Conservation (phyloP, 768 basidiomycete species). For the Hericium alpestre region DNA sequence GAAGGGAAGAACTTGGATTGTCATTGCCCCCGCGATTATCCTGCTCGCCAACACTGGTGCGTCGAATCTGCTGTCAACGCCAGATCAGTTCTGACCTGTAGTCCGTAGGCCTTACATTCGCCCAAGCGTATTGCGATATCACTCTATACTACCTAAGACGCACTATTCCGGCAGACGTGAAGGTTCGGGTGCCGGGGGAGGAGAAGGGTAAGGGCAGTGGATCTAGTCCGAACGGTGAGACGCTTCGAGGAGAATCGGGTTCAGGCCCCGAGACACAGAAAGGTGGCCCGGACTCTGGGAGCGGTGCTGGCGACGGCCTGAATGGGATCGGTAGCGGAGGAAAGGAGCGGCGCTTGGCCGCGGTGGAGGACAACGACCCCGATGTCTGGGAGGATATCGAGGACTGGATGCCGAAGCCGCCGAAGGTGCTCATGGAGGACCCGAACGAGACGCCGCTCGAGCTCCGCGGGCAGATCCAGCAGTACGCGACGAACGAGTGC, state of each 20-base stretch:
- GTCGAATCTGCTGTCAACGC: neutral
- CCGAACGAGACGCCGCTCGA: slow-evolving; percentile 34
- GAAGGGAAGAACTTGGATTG: neutral
- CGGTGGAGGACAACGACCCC: neutral
- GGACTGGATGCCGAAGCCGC: slow-evolving; percentile 43
- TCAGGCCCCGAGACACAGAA: too few species aligned
- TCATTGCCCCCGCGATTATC: neutral
- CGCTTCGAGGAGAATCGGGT: neutral
- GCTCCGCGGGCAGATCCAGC: slow-evolving; percentile 57
- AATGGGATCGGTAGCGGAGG: neutral
- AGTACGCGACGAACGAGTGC: slow-evolving; percentile 67
- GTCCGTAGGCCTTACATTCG: neutral
- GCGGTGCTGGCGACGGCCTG: neutral
- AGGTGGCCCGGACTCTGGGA: too few species aligned
- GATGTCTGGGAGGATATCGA: slow-evolving; percentile 16
- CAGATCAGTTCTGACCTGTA: neutral
- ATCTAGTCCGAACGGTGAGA: neutral
- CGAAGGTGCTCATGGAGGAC: slow-evolving; percentile 45
- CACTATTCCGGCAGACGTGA: neutral
- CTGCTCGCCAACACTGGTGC: neutral
- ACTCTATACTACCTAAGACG: neutral
- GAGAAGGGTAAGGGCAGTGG: neutral
- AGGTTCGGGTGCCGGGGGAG: too few species aligned
- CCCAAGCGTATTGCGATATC: neutral
- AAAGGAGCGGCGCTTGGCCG: neutral